These are phyloP conservation scores for Hibiscus trionum DNA, from an alignment of 345 rosid species.

Conservation along the genomic window DNA sequence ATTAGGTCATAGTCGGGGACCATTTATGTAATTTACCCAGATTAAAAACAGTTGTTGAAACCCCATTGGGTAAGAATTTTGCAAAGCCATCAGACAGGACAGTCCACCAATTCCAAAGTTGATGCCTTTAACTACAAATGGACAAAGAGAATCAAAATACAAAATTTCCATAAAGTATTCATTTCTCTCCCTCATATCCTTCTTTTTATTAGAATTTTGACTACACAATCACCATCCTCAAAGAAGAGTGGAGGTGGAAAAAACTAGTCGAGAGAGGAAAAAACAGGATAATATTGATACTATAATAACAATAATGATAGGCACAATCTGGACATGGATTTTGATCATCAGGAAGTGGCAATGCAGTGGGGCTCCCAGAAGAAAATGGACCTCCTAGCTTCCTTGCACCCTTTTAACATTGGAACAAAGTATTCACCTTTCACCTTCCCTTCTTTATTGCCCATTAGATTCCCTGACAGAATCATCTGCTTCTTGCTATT, in stretches of 20 bases:
- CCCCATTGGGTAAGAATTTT: too few relatives aligned
- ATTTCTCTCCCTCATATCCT: slow-evolving; percentile 10
- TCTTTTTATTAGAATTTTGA: slow-evolving; percentile 15
- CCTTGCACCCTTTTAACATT: slow-evolving; percentile 60
- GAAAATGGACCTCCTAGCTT: slow-evolving; percentile 54
- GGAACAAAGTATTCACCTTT: slow-evolving; percentile 28
- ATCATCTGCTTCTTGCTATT: not conserved
- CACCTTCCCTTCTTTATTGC: slow-evolving; percentile 17
- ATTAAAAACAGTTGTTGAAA: not conserved
- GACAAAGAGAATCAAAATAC: too few relatives aligned
- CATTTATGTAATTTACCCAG: too few relatives aligned
- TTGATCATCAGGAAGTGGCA: slow-evolving; percentile 50
- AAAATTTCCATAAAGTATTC: slow-evolving; percentile 12
- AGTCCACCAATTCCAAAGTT: too few relatives aligned
- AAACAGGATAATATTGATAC: slow-evolving; percentile 1
- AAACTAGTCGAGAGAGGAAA: slow-evolving; percentile 14
- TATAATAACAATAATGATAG: not conserved
- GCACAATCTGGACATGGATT: not conserved
- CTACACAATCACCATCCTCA: slow-evolving; percentile 27
- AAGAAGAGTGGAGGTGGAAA: slow-evolving; percentile 23
- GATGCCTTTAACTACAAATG: too few relatives aligned
- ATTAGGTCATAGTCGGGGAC: too few relatives aligned
- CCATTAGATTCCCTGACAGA: slow-evolving; percentile 15
- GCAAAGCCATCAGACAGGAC: not conserved
- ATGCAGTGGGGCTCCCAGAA: slow-evolving; percentile 62